These are phyloP conservation scores for Termitomyces sp. DNA, from an alignment of 768 basidiomycete species.

Conservation along the genomic window DNA sequence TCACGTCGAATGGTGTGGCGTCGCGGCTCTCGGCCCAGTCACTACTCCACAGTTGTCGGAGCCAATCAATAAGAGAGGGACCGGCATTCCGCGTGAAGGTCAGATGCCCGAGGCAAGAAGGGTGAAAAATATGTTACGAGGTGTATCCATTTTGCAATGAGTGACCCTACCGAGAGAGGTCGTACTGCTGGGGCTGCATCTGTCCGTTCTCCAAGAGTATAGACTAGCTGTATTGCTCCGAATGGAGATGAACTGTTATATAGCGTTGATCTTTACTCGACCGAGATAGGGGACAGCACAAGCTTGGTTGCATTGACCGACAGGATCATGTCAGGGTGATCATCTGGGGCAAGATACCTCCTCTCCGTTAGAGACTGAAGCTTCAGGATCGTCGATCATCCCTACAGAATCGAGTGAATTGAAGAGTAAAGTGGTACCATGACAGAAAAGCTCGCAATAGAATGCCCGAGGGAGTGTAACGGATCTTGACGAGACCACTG, in stretches of 20 bases:
- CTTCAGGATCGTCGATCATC: neutral
- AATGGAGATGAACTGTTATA: neutral
- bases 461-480: neutral
- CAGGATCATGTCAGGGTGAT: constrained; percentile 1
- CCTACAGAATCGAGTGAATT: neutral
- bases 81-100: constrained; percentile 42
- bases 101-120: constrained; percentile 30
- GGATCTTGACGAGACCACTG: neutral
- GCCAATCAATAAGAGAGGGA: constrained; percentile 27
- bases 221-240: neutral
- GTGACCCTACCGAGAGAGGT: neutral
- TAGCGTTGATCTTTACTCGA: neutral
- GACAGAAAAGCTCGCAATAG: neutral
- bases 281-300: neutral
- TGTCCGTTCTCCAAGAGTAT: neutral
- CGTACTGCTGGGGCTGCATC: neutral
- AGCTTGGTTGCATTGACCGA: neutral
- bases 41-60: constrained; percentile 39
- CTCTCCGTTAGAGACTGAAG: neutral
- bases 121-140: constrained; percentile 35
- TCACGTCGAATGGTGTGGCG: constrained; percentile 42
- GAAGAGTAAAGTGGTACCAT: neutral
- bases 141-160: neutral
- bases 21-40: constrained; percentile 48
- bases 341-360: neutral